Base-by-base conservation (phyloP, 2,329 filamentous ascomycete species). In the Ophiosphaerella korrae region DNA sequence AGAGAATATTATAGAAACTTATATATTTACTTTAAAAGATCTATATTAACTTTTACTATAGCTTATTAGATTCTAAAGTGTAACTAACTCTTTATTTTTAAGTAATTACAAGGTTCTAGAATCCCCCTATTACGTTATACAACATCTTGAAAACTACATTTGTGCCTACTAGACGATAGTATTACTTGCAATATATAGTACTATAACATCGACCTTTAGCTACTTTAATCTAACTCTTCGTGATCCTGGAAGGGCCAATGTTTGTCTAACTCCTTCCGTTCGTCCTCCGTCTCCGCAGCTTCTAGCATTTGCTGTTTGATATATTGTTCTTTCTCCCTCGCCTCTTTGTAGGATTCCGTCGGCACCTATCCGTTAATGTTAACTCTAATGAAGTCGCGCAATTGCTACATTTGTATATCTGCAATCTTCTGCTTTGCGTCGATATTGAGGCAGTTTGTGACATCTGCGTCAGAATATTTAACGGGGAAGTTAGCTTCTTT, bases 301-400 rank as follows among this genome's bases (percentile, higher is more conserved):
- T 54, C 50, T 35, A 57, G 38, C 46, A 53, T 48, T 24, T 59
- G 34, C 21, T 42, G 43, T 52, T 64, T 66, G 41, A 67, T 46
- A 40, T 57, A 44, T 40, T 36, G 39, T 49, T 51, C 51, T 36
- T 48, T 50, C 51, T 54, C 45, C 41, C 52, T 52, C 39, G 48
- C 54, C 24, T 52, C 52, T 32, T 62, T 45, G 41, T 58, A 64
- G n/a, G 21, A 29, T 37, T 62, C 53, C 21, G 34, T 51, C 16
- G 58, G 51, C 43, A 59, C 52, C 62, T 53, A 64, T 9, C 53
- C 62, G 38, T 64, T 58, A 36, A 40, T 50, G 37, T 57, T 53
- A 33, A 63, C 26, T 23, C 58, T 60, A 47, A 53, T 56, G 21
- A 58, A 44, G 49, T 55, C 58, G 40, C 58, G 48, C 32, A 50